Conservation (phyloP, 371 early-diverging fungal species). For the Apophysomyces elegans region DNA sequence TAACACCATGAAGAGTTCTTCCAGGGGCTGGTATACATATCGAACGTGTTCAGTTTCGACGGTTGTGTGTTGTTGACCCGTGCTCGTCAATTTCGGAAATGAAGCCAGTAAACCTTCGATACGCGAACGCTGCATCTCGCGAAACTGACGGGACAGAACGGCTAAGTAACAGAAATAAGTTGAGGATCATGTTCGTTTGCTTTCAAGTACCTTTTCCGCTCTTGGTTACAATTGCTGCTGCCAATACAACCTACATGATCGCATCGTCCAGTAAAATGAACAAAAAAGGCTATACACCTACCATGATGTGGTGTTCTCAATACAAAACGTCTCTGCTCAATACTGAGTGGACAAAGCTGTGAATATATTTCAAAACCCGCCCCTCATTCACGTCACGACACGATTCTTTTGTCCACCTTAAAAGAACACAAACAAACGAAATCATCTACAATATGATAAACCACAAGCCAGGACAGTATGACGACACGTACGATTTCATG, state of each 20-base stretch:
- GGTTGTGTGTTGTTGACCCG: constrained; percentile 94
- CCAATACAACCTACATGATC: constrained; percentile 76
- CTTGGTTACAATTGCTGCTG: constrained; percentile 91
- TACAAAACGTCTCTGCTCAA: background rate
- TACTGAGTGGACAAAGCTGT: background rate
- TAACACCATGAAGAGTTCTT: constrained; percentile 90
- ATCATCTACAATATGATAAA: too few relatives aligned
- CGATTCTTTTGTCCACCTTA: too few relatives aligned
- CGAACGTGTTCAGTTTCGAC: constrained; percentile 96
- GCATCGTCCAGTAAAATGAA: background rate
- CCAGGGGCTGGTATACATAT: constrained; percentile 96
- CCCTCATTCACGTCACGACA: too few relatives aligned
- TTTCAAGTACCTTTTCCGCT: constrained; percentile 85
- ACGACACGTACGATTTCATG: too few relatives aligned
- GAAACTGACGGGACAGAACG: constrained; percentile 94
- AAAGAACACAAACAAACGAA: too few relatives aligned
- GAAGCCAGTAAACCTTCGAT: constrained; percentile 95
- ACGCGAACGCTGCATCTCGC: constrained; percentile 95
- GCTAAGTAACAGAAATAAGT: constrained; percentile 54
- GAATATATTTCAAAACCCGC: too few relatives aligned
- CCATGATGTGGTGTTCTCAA: constrained; percentile 7
- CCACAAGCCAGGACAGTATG: too few relatives aligned
- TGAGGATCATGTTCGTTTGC: constrained; percentile 8
- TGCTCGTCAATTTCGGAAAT: constrained; percentile 93
- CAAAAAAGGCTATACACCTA: constrained; percentile 1